Evolutionary conservation across 2,329 filamentous ascomycete genomes (phyloP).

Genomic region (Exophiala spinifera): DNA sequence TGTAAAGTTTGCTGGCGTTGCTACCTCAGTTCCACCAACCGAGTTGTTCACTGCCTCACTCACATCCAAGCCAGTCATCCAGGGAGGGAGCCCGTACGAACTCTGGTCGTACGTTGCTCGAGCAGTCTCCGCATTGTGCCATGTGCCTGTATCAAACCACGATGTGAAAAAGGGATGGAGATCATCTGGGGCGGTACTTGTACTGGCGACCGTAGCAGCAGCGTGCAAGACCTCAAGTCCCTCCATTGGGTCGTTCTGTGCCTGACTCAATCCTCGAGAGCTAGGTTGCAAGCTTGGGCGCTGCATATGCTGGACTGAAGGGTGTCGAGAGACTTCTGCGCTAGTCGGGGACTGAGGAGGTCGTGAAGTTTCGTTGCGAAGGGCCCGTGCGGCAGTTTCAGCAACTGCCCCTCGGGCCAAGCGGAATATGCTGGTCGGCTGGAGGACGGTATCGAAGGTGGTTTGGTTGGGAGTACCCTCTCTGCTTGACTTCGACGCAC

Average conservation of each 20-base stretch:
- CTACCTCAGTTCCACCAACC: neutral
- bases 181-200: slow-evolving; percentile 3
- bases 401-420: slow-evolving; percentile 8
- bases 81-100: slow-evolving; percentile 7
- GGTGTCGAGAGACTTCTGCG: too few species aligned
- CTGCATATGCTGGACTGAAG: too few species aligned
- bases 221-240: too few species aligned
- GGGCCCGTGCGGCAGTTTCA: neutral
- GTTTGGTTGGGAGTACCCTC: slow-evolving; percentile 9
- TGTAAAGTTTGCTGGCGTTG: neutral
- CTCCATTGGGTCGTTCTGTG: too few species aligned
- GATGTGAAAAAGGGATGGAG: slow-evolving; percentile 10
- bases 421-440: slow-evolving; percentile 11
- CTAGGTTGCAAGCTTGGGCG: too few species aligned
- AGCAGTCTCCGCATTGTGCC: slow-evolving; percentile 13
- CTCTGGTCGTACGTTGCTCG: slow-evolving; percentile 6
- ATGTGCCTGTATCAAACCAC: slow-evolving; percentile 10
- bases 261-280: too few species aligned
- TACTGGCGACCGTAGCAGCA: slow-evolving; percentile 4
- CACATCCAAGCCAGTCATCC: slow-evolving; percentile 1
- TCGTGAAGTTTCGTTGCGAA: neutral
- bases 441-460: slow-evolving; percentile 10
- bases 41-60: neutral
- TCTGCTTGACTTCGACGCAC: slow-evolving; percentile 3
- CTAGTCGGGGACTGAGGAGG: too few species aligned